Evolutionary conservation across 1,284 basidiomycete species (phyloP).

Genomic region (Apiotrichum laibachii): DNA sequence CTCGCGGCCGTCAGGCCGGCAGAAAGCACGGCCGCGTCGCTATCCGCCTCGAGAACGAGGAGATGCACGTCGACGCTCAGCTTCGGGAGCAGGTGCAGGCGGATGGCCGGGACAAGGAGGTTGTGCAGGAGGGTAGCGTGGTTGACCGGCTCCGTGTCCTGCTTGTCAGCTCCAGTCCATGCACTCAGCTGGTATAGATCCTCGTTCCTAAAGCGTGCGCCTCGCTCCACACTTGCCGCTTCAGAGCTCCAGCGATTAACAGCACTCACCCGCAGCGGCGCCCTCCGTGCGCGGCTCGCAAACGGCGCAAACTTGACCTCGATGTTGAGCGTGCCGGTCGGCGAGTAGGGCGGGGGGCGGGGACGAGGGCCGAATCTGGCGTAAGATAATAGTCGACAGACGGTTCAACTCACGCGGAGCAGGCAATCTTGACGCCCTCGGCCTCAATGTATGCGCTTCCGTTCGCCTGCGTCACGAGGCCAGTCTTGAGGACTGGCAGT

Average conservation of each 20-base stretch:
- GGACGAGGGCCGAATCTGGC: conserved; percentile 85
- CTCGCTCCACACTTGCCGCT: too few species aligned
- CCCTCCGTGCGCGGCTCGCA: conserved; percentile 69
- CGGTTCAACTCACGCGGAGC: conserved; percentile 69
- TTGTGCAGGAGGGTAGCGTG: conserved; percentile 80
- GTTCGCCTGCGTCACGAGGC: conserved; percentile 85
- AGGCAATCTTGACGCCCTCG: conserved; percentile 81
- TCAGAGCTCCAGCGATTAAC: too few species aligned
- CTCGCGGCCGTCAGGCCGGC: conserved; percentile 83
- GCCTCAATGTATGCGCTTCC: conserved; percentile 93
- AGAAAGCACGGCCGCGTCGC: conserved; percentile 76
- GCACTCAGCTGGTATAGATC: too few species aligned
- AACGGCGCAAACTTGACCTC: conserved; percentile 97
- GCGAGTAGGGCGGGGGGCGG: conserved; percentile 62
- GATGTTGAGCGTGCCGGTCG: conserved; percentile 84
- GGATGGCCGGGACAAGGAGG: conserved; percentile 77
- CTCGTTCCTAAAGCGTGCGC: too few species aligned
- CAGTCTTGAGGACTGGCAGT: conserved; percentile 76
- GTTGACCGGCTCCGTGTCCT: conserved; percentile 92
- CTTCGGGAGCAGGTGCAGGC: conserved; percentile 88
- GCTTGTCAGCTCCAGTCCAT: conserved; percentile 5
- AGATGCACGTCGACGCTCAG: conserved; percentile 89
- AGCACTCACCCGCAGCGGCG: conserved; percentile 75
- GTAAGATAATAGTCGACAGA: not conserved
- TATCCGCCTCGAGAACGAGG: conserved; percentile 86